Evolutionary conservation across 2,329 filamentous ascomycete genomes (phyloP).

Genomic region (Helotiales sp.): DNA sequence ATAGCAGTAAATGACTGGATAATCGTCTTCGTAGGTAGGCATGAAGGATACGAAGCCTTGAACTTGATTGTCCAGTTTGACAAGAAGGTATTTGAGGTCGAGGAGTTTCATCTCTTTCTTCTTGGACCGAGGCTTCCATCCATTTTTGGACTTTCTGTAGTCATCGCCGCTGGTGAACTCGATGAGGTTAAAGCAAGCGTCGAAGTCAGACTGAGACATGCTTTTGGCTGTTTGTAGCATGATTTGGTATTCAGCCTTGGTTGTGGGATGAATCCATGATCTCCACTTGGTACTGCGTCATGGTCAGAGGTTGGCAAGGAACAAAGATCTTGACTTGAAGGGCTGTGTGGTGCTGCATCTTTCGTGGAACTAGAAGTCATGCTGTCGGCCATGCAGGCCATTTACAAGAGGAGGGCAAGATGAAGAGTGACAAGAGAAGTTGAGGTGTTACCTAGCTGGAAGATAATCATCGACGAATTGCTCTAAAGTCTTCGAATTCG

Average conservation of each 20-base stretch:
- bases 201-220: slow-evolving; percentile 47
- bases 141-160: slow-evolving; percentile 61
- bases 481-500: slow-evolving; percentile 48
- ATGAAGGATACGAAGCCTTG: slow-evolving; percentile 66
- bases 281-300: slow-evolving; percentile 18
- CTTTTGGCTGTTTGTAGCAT: slow-evolving; percentile 41
- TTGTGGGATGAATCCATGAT: slow-evolving; percentile 53
- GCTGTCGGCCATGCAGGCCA: neutral
- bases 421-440: neutral
- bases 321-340: neutral
- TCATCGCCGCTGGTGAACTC: slow-evolving; percentile 62
- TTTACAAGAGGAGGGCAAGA: neutral
- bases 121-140: slow-evolving; percentile 66
- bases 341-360: neutral
- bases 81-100: slow-evolving; percentile 68
- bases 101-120: slow-evolving; percentile 65
- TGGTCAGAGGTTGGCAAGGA: neutral
- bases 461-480: slow-evolving; percentile 52
- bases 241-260: slow-evolving; percentile 43
- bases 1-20: slow-evolving; percentile 74
- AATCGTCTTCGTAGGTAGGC: slow-evolving; percentile 67
- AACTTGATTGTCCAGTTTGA: slow-evolving; percentile 44
- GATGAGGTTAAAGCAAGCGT: slow-evolving; percentile 57
- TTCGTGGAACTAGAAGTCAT: neutral
- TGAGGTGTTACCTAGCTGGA: slow-evolving; percentile 39